Evolutionary conservation across 352 stramenopile species (phyloP), one percentile per base, ranked within the genome.

Genomic region (Globisporangium ultimum): DNA sequence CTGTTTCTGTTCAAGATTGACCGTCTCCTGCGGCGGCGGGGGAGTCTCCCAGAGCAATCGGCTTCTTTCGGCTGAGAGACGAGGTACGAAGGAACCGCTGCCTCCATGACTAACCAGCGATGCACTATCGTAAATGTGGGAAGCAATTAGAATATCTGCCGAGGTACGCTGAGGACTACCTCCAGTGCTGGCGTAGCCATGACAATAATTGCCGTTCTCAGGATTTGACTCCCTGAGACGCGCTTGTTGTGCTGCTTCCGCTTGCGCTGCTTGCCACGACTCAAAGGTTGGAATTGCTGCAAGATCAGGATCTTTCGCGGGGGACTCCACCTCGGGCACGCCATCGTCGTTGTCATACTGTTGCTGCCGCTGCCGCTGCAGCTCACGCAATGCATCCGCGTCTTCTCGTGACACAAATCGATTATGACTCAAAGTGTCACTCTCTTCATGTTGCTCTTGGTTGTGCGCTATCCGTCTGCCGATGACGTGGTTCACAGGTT

Each of bases 401-500:
- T 66, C 55, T 21, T 69, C 60, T n/a, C 14, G 20, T 34, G 46
- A 5, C 2, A 42, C 57, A 28, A 66, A 53, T 47, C 40, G 28
- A 10, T 10, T 15, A 0, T 17, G 12, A 7, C 24, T 22, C 17
- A 45, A 10, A 45, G 13, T 58, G 15, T 65, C 60, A 24, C 73
- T 65, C 8, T 78, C 52, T 18, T 77, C 70, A 5, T 74, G 74
- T 24, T 74, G 62, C 7, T 79, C 71, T 53, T 63, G 40, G 50
- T 60, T 76, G 41, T 62, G 56, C 17, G 40, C 48, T 22, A 66
- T 41, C 1, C 49, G 48, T 38, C 45, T 43, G 32, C 70, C 57
- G 18, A 43, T 11, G 11, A 20, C 54, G 2, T 53, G 45, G 3
- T 32, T 59, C 42, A 76, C 58, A 0, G 64, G 50, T 42, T 88